phyloP scores from a whole-genome alignment of 345 rosid species.

The Eutrema heterophyllum region DNA sequence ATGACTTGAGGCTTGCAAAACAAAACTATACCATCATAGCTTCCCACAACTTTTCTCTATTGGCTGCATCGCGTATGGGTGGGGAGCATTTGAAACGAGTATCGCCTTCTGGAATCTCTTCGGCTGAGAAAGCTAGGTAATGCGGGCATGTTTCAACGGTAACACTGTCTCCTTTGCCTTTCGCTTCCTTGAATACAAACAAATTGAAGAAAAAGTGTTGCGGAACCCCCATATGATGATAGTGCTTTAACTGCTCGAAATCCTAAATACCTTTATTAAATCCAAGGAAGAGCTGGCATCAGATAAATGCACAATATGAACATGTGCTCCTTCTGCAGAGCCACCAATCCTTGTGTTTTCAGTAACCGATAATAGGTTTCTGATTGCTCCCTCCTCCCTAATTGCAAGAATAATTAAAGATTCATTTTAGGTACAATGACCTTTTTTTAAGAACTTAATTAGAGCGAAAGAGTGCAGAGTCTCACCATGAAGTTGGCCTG shows the following conservation, averaged over 20 bases:
- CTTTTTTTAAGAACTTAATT: not conserved
- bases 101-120: constrained; percentile 85
- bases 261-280: no score
- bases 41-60: constrained; percentile 78
- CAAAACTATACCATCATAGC: constrained; percentile 66
- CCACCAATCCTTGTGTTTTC: no score
- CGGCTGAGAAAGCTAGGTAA: constrained; percentile 90
- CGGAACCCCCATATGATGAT: no score
- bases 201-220: not conserved
- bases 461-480: not conserved
- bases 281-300: no score
- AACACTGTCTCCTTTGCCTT: constrained; percentile 66
- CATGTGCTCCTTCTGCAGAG: no score
- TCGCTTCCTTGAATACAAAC: constrained; percentile 53
- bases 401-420: no score
- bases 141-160: constrained; percentile 96
- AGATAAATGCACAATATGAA: no score
- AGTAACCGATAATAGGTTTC: no score
- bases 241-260: no score
- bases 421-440: no score
- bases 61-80: constrained; percentile 76
- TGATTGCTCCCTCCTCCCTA: no score
- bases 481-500: constrained; percentile 80
- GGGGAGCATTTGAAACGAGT: constrained; percentile 97
- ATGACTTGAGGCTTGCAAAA: not conserved